These are phyloP conservation scores for Gnomoniopsis smithogilvyi DNA, from an alignment of 2,329 filamentous ascomycete species.

Conservation along the genomic window DNA sequence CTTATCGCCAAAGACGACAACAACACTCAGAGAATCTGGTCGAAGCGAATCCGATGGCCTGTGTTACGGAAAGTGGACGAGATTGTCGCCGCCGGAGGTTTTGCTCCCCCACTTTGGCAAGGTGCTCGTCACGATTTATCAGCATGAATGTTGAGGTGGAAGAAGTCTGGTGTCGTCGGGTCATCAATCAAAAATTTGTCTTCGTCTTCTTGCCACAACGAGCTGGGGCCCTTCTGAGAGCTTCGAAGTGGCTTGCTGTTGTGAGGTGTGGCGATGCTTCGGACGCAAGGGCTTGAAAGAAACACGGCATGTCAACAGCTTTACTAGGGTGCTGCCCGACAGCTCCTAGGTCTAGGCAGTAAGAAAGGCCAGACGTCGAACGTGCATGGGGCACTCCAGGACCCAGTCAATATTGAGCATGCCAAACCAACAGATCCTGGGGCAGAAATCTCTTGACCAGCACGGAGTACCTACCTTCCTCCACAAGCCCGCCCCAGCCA, in stretches of 20 bases:
- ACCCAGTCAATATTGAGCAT: background rate
- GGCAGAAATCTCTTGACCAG: slow-evolving; percentile 20
- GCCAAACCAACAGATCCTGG: background rate
- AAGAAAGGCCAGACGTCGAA: background rate
- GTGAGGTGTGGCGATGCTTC: slow-evolving; percentile 4
- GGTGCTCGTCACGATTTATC: slow-evolving; percentile 1
- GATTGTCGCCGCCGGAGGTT: background rate
- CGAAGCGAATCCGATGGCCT: background rate
- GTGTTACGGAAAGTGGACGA: background rate
- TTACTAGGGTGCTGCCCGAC: no score
- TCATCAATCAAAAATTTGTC: background rate
- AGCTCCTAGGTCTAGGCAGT: background rate
- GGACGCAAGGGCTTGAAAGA: background rate
- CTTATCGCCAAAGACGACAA: background rate
- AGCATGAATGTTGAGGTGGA: slow-evolving; percentile 10
- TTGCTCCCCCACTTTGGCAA: background rate
- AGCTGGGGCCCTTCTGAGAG: background rate
- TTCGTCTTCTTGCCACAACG: slow-evolving; percentile 11
- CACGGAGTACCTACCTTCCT: slow-evolving; percentile 21
- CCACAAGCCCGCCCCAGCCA: slow-evolving; percentile 18
- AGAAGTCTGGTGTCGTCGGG: background rate
- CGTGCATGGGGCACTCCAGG: background rate
- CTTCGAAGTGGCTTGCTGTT: slow-evolving; percentile 2
- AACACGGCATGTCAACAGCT: background rate
- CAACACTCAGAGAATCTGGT: slow-evolving; percentile 4